Percentiles rank a stretch among this genome's conserved stretches.
phyloP scores from a whole-genome alignment of 202 grass and related monocot species.

The Brachypodium distachyon region DNA sequence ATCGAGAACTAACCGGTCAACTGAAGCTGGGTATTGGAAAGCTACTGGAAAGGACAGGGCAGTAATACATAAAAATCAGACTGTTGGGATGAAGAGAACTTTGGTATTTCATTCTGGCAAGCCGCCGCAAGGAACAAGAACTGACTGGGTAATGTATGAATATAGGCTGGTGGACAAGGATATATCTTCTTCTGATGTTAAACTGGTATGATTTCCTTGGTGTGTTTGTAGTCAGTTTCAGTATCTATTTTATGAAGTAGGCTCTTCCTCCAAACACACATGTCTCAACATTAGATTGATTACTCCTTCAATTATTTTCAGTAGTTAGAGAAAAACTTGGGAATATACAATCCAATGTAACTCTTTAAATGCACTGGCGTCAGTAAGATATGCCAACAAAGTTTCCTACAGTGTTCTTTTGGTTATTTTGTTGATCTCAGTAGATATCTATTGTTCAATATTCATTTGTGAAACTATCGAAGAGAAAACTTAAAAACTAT shows the following conservation, averaged over 20 bases:
- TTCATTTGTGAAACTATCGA: background rate
- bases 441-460: background rate
- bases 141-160: conserved; percentile 95
- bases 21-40: conserved; percentile 78
- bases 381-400: background rate
- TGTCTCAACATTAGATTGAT: background rate
- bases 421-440: background rate
- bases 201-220: conserved; percentile 35
- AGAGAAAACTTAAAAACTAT: background rate
- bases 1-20: conserved; percentile 56
- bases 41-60: conserved; percentile 76
- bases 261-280: background rate
- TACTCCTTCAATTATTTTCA: background rate
- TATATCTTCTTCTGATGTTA: conserved; percentile 42
- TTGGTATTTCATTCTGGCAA: conserved; percentile 84
- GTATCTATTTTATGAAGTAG: background rate
- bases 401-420: background rate
- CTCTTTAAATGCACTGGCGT: background rate
- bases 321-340: background rate
- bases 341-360: background rate
- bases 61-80: conserved; percentile 48
- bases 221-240: conserved; percentile 10
- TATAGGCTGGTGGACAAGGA: conserved; percentile 60
- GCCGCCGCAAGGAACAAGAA: conserved; percentile 61
- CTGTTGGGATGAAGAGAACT: conserved; percentile 80